Base-by-base conservation (phyloP, 169 alveolate species). In the Eimeria acervulina region DNA sequence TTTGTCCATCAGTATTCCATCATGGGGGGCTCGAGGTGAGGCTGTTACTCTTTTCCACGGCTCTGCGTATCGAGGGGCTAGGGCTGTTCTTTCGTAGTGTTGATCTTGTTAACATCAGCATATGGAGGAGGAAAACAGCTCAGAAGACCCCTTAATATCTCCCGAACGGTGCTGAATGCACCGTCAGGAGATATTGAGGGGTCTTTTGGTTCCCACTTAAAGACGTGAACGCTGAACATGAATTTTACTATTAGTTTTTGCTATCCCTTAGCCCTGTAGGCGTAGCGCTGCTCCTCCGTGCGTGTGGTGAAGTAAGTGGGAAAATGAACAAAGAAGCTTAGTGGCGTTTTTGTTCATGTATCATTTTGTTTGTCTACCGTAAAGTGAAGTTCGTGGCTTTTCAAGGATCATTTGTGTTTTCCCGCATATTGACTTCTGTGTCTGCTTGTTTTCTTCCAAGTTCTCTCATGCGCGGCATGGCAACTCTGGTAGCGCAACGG, bases 381-480 rank as follows among this genome's bases (percentile, higher is more conserved):
- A 51, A 51, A 12, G 59, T 51, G 7, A 1, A 13, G 31, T 68
- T 68, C 10, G 13, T 68, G 38, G 80, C 31, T 2, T 21, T n/a
- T n/a, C n/a, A n/a, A n/a, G n/a, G n/a, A n/a, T n/a, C 17, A 0
- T 68, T 21, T 68, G 80, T 68, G 31, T 3, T 28, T 28, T 31
- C 80, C 33, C 23, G 80, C 68, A 68, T 17, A 19, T 17, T 36
- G 21, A 31, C 17, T 31, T 31, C 42, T 72, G 47, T 72, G 26
- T 40, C 6, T 10, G 88, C 36, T 36, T 12, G 23, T 78, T 15
- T 78, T 61, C 17, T 40, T 36, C 38, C 51, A 74, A 90, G 95
- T 23, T 3, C 23, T 87, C 96, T 90, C 80, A 83, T 90, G 72
- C 47, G 31, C 90, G 97, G 91, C 81, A 96, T 95, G 96, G 97